phyloP scores from a whole-genome alignment of 495 filamentous ascomycete genomes.

The Sordaria brevicollis region DNA sequence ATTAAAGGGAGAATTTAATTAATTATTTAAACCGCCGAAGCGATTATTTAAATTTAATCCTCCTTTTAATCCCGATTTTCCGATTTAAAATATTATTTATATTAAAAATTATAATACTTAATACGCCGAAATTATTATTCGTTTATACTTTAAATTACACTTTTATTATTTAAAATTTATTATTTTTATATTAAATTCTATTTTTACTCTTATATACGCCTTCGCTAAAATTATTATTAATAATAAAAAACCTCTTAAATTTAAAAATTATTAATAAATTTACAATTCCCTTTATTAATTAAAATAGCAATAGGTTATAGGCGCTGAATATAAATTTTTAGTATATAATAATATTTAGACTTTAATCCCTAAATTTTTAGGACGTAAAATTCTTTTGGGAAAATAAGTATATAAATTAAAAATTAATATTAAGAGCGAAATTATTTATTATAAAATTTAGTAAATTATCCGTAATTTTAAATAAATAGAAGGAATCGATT shows the following conservation, averaged over 20 bases:
- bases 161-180: no score
- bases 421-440: neutral
- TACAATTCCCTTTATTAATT: no score
- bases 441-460: neutral
- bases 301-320: no score
- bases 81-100: neutral
- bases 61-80: neutral
- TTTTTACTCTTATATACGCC: neutral
- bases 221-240: neutral
- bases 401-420: neutral
- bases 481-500: no score
- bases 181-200: neutral
- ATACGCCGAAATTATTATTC: no score
- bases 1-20: neutral
- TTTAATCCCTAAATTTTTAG: neutral
- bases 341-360: neutral
- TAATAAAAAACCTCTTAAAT: neutral
- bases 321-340: no score
- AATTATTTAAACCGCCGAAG: no score
- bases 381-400: neutral
- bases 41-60: neutral
- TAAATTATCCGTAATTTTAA: no score
- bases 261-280: neutral
- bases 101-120: no score
- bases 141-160: neutral